Base-by-base conservation (phyloP, 2,329 filamentous ascomycete species). In the Pseudogymnoascus sp. region DNA sequence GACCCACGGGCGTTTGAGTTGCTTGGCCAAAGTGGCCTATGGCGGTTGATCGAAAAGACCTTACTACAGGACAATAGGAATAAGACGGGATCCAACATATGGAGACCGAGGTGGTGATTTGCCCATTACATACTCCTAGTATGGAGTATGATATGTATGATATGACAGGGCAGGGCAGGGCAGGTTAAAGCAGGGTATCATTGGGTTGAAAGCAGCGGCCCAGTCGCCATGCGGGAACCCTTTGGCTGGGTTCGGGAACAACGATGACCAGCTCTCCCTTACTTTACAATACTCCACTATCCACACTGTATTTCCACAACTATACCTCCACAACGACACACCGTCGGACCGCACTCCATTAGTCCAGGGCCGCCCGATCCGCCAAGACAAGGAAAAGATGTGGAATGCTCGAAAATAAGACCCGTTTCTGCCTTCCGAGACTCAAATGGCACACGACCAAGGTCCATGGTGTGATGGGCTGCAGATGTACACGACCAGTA, bases 381-480 rank as follows among this genome's bases (percentile, higher is more conserved):
- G 44, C 44, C 31, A 17, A 50, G 44, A 50, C 44, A 50, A 15
- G 26, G 31, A 50, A 15, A 26, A 47, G 24, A 5, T 8, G 26
- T 50, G 44, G 44, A 50, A 50, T 50, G 26, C 9, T 50, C 44
- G 31, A 50, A 10, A 31, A 31, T 50, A 24, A 50, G 44, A 31
- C 44, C 44, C 44, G 44, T 50, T 50, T 50, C 44, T 50, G 44
- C 8, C 44, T 31, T 50, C 44, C 44, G 44, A 50, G 44, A 50
- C 44, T 31, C 26, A 31, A 47, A 50, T 10, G 24, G 44, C 44
- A 50, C 44, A 50, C 44, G 44, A 50, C 26, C 44, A 31, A 31
- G 44, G 44, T 13, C 15, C 44, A 50, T 17, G 44, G 44, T 31
- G n/a, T 50, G 44, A 50, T 50, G 44, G 11, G 26, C 26, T 8